Evolutionary conservation across 2,329 filamentous ascomycete genomes (phyloP).

Genomic region (Arthrinium puccinioides): DNA sequence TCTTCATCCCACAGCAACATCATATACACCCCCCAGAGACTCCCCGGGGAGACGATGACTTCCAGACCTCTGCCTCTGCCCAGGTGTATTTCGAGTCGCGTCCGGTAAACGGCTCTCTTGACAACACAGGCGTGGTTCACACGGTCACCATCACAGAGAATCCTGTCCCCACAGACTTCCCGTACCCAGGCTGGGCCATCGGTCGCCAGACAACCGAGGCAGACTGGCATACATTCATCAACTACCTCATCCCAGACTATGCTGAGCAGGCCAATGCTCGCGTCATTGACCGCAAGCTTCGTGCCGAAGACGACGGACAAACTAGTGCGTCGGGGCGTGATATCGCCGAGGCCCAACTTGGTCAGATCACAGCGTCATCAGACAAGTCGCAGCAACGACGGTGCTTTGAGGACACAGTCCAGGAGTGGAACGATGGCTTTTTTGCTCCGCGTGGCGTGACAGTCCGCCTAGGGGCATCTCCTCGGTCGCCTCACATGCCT

Average conservation of each 20-base stretch:
- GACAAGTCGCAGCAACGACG: slow-evolving; percentile 16
- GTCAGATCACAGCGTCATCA: slow-evolving; percentile 21
- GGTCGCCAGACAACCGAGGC: slow-evolving; percentile 38
- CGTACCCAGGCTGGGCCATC: slow-evolving; percentile 30
- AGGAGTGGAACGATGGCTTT: slow-evolving; percentile 52
- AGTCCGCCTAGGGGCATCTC: slow-evolving; percentile 25
- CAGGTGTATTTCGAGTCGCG: slow-evolving; percentile 41
- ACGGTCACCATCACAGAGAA: slow-evolving; percentile 24
- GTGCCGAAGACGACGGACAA: slow-evolving; percentile 27
- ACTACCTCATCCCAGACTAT: slow-evolving; percentile 46
- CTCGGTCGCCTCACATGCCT: slow-evolving; percentile 16
- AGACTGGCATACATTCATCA: slow-evolving; percentile 55
- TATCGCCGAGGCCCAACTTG: slow-evolving; percentile 35
- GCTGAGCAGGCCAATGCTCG: slow-evolving; percentile 34
- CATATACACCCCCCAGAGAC: slow-evolving; percentile 45
- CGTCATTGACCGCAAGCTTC: slow-evolving; percentile 41
- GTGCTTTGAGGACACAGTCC: slow-evolving; percentile 31
- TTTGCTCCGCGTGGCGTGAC: slow-evolving; percentile 42
- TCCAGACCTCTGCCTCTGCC: slow-evolving; percentile 22
- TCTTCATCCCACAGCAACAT: slow-evolving; percentile 34
- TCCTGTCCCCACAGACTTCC: slow-evolving; percentile 35
- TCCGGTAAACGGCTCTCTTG: slow-evolving; percentile 18
- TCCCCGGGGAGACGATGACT: slow-evolving; percentile 26
- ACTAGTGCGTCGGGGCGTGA: slow-evolving; percentile 18
- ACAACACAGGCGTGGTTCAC: slow-evolving; percentile 19